Conservation (phyloP, 192 early-diverging fungal genomes). For the Backusella luteola region DNA sequence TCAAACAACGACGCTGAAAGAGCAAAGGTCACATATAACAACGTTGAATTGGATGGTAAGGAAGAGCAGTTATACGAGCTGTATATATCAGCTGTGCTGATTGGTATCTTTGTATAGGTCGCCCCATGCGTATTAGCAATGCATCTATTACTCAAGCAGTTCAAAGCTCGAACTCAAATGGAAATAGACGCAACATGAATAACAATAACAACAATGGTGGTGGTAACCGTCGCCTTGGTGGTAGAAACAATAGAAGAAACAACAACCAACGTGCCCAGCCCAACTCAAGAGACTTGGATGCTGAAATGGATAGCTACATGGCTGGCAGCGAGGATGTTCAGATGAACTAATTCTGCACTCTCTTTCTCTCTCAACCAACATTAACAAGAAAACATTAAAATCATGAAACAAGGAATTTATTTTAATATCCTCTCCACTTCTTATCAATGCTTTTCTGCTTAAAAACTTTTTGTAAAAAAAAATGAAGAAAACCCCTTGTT, state of each 20-base stretch:
- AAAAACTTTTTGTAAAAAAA: not conserved
- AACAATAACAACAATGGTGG: constrained; percentile 15
- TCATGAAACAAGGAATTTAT: not conserved
- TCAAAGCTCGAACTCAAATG: not conserved
- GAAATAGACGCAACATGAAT: not conserved
- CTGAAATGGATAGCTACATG: constrained; percentile 61
- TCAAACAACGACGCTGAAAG: constrained; percentile 38
- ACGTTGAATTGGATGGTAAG: constrained; percentile 54
- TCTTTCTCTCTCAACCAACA: not conserved
- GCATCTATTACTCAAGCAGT: not conserved
- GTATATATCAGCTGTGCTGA: not conserved
- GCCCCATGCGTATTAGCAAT: constrained; percentile 26
- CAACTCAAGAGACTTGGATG: constrained; percentile 50
- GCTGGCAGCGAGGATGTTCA: not conserved
- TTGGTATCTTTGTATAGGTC: constrained; percentile 2
- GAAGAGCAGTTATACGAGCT: not conserved
- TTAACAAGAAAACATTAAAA: not conserved
- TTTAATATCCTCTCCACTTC: not conserved
- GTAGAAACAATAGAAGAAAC: not conserved
- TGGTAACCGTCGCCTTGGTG: constrained; percentile 24
- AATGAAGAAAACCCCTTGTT: not conserved
- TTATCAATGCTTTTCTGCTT: not conserved
- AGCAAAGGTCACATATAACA: constrained; percentile 47
- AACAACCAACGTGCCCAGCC: constrained; percentile 9
- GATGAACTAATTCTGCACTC: not conserved